Conservation (phyloP, 164 flowering plant genomes). For the Echeveria elegans region DNA sequence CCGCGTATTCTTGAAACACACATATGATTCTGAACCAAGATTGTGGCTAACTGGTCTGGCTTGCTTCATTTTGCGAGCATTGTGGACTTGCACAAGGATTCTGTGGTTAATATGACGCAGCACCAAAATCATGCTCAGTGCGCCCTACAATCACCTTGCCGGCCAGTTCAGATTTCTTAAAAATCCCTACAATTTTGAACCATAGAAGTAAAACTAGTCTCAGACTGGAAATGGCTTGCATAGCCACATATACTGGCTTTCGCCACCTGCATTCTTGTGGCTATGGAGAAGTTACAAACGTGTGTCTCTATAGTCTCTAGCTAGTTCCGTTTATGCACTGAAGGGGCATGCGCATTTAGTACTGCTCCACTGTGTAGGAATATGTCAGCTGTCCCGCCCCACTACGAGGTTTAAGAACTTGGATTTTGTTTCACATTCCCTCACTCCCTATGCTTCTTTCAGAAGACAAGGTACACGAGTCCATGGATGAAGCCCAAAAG, state of each 20-base stretch:
- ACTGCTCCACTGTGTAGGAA: conserved; percentile 3
- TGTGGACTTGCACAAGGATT: conserved; percentile 1
- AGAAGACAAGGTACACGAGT: no score
- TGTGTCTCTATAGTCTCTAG: not conserved
- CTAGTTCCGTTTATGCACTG: not conserved
- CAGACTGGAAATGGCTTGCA: not conserved
- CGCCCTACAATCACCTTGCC: not conserved
- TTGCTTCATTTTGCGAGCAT: not conserved
- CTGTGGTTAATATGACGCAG: not conserved
- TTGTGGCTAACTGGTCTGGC: not conserved
- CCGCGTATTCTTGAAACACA: not conserved
- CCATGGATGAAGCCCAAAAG: no score
- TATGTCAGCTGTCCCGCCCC: not conserved
- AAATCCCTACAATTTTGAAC: not conserved
- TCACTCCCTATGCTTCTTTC: no score
- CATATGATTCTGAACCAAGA: not conserved
- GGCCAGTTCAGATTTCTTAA: not conserved
- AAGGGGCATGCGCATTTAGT: not conserved
- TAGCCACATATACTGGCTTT: not conserved
- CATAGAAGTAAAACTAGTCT: not conserved
- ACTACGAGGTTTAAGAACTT: no score
- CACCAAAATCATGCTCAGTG: not conserved
- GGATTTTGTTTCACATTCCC: not conserved
- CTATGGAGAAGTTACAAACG: not conserved
- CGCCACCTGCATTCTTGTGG: not conserved